Percentiles rank a stretch among this genome's conserved stretches.
Evolutionary conservation across 2,329 filamentous ascomycete species (phyloP).

Genomic region (Aspergillus phoenicis): DNA sequence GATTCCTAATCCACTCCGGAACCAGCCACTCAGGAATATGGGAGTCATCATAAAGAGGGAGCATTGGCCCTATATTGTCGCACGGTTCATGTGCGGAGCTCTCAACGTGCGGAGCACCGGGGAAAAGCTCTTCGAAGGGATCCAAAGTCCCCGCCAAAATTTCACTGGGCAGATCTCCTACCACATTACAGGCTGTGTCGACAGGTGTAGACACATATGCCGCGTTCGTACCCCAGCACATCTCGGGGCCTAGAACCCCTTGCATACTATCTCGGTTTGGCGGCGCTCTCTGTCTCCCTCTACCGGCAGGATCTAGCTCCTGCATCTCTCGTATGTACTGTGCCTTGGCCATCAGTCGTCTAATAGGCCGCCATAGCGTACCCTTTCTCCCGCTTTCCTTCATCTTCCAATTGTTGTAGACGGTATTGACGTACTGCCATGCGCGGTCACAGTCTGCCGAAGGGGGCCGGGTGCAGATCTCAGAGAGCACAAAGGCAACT

Average conservation of each 20-base stretch:
- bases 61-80: background rate
- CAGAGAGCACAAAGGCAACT: constrained; percentile 61
- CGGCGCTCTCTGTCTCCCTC: background rate
- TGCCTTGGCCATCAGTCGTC: constrained; percentile 18
- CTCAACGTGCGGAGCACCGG: background rate
- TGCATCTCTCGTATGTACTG: constrained; percentile 16
- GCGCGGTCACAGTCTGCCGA: constrained; percentile 57
- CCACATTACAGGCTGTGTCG: background rate
- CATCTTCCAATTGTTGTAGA: constrained; percentile 28
- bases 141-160: background rate
- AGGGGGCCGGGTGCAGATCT: constrained; percentile 61
- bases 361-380: constrained; percentile 13
- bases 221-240: background rate
- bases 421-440: constrained; percentile 56
- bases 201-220: background rate
- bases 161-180: background rate
- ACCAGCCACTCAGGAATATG: background rate
- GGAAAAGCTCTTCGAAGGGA: background rate
- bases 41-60: background rate
- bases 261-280: background rate
- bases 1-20: background rate
- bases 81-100: background rate
- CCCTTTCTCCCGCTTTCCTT: constrained; percentile 11
- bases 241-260: background rate
- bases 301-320: background rate